Evolutionary conservation across 106 monocot species (phyloP).

Genomic region (Apostasia shenzhenica): DNA sequence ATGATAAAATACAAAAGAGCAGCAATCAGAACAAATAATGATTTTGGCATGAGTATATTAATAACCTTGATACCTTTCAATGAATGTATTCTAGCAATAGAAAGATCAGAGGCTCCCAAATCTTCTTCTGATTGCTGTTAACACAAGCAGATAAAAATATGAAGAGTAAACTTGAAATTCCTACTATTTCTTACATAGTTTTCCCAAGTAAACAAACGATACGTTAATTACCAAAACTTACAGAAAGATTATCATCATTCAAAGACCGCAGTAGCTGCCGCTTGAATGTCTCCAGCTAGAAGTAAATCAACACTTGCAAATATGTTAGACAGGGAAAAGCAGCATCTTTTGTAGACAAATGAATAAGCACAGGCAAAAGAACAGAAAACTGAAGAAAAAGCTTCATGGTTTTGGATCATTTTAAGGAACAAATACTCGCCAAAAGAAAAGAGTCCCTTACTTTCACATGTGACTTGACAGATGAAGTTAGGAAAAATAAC

Average conservation of each 20-base stretch:
- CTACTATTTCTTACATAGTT: neutral
- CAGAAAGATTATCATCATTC: conserved; percentile 60
- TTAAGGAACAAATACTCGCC: no score
- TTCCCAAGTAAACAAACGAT: neutral
- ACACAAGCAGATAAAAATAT: neutral
- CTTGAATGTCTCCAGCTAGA: conserved; percentile 81
- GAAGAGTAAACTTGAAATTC: neutral
- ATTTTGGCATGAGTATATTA: neutral
- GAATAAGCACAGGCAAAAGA: no score
- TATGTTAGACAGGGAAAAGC: no score
- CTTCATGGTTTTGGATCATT: no score
- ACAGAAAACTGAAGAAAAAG: no score
- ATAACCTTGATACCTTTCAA: conserved; percentile 31
- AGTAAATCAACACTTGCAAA: neutral
- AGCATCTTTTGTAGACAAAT: no score
- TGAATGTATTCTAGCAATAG: conserved; percentile 26
- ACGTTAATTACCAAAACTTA: conserved; percentile 24
- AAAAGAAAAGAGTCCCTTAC: no score
- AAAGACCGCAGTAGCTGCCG: conserved; percentile 82
- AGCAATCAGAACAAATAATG: conserved; percentile 2
- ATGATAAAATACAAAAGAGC: neutral
- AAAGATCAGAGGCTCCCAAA: conserved; percentile 31
- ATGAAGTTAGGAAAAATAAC: no score
- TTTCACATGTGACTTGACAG: no score
- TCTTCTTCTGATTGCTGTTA: conserved; percentile 45